A percentile compares a stretch with the other conserved stretches of the same genome.
These are phyloP conservation scores for Houttuynia cordata DNA, from an alignment of 164 flowering plant genomes.

Conservation along the genomic window DNA sequence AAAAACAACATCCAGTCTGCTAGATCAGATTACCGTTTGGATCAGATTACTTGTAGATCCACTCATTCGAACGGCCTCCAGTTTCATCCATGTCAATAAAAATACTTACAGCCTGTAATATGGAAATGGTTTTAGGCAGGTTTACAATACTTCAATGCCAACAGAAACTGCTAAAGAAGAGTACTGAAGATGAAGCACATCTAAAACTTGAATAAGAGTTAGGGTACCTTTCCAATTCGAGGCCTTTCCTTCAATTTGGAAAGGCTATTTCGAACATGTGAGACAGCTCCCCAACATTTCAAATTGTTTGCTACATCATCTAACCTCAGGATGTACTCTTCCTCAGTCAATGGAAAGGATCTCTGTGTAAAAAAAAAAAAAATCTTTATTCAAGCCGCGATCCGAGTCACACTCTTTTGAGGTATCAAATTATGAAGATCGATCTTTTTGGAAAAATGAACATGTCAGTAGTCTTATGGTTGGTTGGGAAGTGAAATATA, in stretches of 20 bases:
- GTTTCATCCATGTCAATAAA: conserved; percentile 94
- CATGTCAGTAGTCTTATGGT: too few relatives aligned
- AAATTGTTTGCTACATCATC: conserved; percentile 86
- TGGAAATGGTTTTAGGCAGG: background rate
- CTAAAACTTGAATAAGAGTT: background rate
- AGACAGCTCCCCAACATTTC: conserved; percentile 98
- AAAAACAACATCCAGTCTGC: background rate
- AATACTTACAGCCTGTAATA: conserved; percentile 82
- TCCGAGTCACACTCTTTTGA: too few relatives aligned
- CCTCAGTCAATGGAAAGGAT: conserved; percentile 94
- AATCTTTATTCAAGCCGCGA: too few relatives aligned
- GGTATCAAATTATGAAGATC: too few relatives aligned
- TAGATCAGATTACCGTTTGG: too few relatives aligned
- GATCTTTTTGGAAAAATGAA: too few relatives aligned
- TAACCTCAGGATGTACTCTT: conserved; percentile 88
- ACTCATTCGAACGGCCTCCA: conserved; percentile 88
- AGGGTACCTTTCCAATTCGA: conserved; percentile 85
- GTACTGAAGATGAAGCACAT: background rate
- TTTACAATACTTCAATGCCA: too few relatives aligned
- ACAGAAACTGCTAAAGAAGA: too few relatives aligned
- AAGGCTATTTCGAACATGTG: conserved; percentile 81
- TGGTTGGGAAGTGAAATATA: too few relatives aligned
- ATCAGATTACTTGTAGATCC: conserved; percentile 75
- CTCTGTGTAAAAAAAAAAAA: conserved; percentile 37
- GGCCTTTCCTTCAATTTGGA: conserved; percentile 78